Percentiles rank a stretch among this genome's conserved stretches.
These are phyloP conservation scores for Starmerella stellata DNA, from an alignment of 805 yeast genomes.

Conservation along the genomic window DNA sequence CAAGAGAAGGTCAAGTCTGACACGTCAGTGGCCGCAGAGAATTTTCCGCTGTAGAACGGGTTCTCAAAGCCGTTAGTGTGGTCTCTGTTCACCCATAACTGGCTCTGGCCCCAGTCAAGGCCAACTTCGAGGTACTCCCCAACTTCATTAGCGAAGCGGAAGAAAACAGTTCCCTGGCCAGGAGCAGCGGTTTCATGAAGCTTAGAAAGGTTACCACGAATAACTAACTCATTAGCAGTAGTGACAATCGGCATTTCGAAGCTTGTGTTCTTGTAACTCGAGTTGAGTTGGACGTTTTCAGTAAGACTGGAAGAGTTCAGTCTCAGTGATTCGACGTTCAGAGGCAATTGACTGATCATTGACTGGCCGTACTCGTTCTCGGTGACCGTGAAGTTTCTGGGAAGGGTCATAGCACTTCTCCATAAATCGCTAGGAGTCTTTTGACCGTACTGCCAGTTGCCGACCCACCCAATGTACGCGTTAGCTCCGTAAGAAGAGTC, in stretches of 20 bases:
- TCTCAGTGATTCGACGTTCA: constrained; percentile 5
- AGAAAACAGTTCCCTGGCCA: constrained; percentile 1
- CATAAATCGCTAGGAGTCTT: constrained; percentile 25
- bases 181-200: not conserved
- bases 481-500: constrained; percentile 10
- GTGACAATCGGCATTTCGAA: not conserved
- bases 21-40: constrained; percentile 7
- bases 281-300: not conserved
- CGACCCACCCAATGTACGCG: constrained; percentile 28
- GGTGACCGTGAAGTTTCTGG: constrained; percentile 5
- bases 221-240: constrained; percentile 3
- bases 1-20: constrained; percentile 1
- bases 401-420: constrained; percentile 25
- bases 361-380: constrained; percentile 4
- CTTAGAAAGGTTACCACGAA: constrained; percentile 1
- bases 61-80: constrained; percentile 6
- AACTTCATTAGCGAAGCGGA: constrained; percentile 4
- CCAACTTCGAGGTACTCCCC: constrained; percentile 10
- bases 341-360: constrained; percentile 8
- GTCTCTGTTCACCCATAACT: constrained; percentile 13
- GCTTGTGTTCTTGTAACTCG: not conserved
- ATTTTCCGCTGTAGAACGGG: constrained; percentile 14
- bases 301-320: not conserved
- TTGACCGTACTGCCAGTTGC: constrained; percentile 28
- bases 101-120: constrained; percentile 5